Base-by-base conservation (phyloP, 352 stramenopile species). In the Phytophthora megakarya region DNA sequence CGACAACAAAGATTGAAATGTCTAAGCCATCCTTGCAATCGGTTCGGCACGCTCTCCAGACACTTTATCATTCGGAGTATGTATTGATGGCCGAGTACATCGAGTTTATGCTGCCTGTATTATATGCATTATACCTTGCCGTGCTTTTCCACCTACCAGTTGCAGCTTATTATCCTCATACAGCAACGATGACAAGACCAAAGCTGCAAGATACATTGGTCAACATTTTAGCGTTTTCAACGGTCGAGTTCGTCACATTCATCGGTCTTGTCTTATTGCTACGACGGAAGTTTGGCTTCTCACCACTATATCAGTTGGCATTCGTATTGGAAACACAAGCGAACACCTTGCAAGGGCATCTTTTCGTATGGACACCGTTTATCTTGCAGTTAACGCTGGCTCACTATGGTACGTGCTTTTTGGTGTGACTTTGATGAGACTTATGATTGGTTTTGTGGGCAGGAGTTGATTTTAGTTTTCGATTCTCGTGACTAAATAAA, bases 241-340 rank as follows among this genome's bases (percentile, higher is more conserved):
- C 42, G 42, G 39, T 70, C 9, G 62, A 75, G 43, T 26, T 57
- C 22, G 56, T 47, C 13, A 51, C 48, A 6, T 61, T 70, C 13
- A 48, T 44, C 8, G 49, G 33, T 18, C 46, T 70, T 48, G 35
- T 63, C 33, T 10, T 53, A 11, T 51, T 59, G 1, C 22, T 75
- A n/a, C 45, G 61, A 43, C n/a, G 46, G 0, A 51, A 50, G 8
- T 73, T 80, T 18, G 54, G 44, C 0, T 71, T 70, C 35, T 65
- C 57, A 5, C 53, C 61, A 9, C 12, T 73, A 8, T 68, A 72
- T 25, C 51, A 70, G 28, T 55, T 82, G 9, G 70, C 59, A 1
- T 80, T 82, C 28, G 64, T 79, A 22, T 44, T 82, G 2, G 70
- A 82, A 45, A 73, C 38, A 5, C 64, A 79, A 16, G 22, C 30